These are phyloP conservation scores for Gaeumannomyces sp. DNA, from an alignment of 2,329 filamentous ascomycete species.

Conservation along the genomic window DNA sequence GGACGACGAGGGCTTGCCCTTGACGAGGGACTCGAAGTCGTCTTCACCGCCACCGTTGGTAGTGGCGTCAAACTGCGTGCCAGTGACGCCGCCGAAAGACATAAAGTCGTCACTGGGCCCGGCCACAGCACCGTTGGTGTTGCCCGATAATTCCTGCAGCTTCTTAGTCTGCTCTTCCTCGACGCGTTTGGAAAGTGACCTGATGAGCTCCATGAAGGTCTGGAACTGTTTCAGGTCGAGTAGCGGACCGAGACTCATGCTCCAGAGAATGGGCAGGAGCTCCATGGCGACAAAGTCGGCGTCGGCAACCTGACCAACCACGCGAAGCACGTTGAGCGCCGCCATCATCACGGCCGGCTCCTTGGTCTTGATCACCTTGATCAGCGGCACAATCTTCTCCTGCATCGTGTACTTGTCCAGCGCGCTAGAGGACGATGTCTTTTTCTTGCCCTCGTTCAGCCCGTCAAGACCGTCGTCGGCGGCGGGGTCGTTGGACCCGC, in stretches of 20 bases:
- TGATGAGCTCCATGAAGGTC: constrained; percentile 84
- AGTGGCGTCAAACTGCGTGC: constrained; percentile 45
- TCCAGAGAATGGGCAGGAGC: constrained; percentile 83
- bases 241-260: constrained; percentile 82
- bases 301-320: constrained; percentile 77
- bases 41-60: constrained; percentile 52
- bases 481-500: constrained; percentile 54
- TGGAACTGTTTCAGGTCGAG: constrained; percentile 85
- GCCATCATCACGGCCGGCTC: constrained; percentile 98
- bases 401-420: constrained; percentile 98
- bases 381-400: constrained; percentile 86
- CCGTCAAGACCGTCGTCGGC: constrained; percentile 71
- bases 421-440: constrained; percentile 64
- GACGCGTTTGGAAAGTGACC: constrained; percentile 68
- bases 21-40: constrained; percentile 86
- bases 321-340: constrained; percentile 73
- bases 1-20: constrained; percentile 52
- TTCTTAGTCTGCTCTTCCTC: constrained; percentile 87
- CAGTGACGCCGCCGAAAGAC: constrained; percentile 62
- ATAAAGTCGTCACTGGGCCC: constrained; percentile 60
- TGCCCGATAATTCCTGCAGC: constrained; percentile 68
- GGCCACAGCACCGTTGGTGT: constrained; percentile 41
- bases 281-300: constrained; percentile 90
- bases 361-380: constrained; percentile 94
- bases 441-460: constrained; percentile 51